Conservation (phyloP, 148 eudicot species). For the Cornus controversa region DNA sequence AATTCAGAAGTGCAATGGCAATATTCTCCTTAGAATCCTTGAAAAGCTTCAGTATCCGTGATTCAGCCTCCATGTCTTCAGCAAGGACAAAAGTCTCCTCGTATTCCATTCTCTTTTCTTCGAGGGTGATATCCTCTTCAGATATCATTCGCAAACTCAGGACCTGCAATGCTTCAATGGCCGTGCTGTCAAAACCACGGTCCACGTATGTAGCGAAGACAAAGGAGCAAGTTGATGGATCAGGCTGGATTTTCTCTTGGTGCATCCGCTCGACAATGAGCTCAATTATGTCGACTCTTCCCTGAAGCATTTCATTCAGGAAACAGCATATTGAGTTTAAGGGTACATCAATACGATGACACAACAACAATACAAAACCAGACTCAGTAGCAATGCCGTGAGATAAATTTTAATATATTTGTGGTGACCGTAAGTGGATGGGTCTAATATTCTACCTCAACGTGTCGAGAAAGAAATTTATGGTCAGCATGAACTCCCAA, state of each 20-base stretch:
- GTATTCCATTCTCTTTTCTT: slow-evolving; percentile 34
- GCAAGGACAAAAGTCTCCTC: slow-evolving; percentile 46
- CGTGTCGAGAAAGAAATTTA: too few species aligned
- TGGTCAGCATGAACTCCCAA: too few species aligned
- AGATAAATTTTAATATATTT: too few species aligned
- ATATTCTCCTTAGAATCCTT: slow-evolving; percentile 28
- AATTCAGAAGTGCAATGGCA: slow-evolving; percentile 53
- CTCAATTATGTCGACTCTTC: slow-evolving; percentile 70
- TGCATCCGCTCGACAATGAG: slow-evolving; percentile 60
- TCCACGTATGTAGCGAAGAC: slow-evolving; percentile 67
- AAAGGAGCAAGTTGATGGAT: slow-evolving; percentile 57
- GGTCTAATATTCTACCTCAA: too few species aligned
- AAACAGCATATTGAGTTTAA: not conserved
- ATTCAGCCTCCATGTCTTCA: slow-evolving; percentile 62
- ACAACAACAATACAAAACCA: not conserved
- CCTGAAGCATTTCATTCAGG: slow-evolving; percentile 29
- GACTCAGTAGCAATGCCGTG: not conserved
- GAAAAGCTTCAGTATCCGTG: slow-evolving; percentile 43
- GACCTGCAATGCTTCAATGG: slow-evolving; percentile 83
- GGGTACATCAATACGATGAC: not conserved
- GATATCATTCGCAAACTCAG: slow-evolving; percentile 84
- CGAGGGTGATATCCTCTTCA: slow-evolving; percentile 35
- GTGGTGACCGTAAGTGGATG: too few species aligned
- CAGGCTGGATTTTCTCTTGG: slow-evolving; percentile 57
- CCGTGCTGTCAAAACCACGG: slow-evolving; percentile 46